Evolutionary conservation across 768 basidiomycete species (phyloP), one percentile per base, ranked within the genome.

Genomic region (Antrodiella citrinella): DNA sequence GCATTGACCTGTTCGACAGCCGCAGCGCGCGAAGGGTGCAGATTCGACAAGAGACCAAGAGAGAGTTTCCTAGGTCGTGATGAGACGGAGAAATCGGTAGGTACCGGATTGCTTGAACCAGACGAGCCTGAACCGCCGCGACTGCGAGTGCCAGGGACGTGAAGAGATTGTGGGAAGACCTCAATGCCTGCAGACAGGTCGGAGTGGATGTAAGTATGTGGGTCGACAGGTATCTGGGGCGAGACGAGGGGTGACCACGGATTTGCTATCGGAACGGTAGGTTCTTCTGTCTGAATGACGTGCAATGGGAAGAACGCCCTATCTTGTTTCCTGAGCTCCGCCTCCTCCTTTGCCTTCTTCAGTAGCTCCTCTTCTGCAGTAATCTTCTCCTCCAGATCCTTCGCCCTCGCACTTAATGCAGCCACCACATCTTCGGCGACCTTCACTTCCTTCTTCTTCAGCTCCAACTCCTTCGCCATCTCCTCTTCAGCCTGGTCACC

Each of bases 311-410:
- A 64, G 56, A 70, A 65, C 44, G 61, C 63, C 48, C 68, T 68
- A 47, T 70, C 71, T 47, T 76, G 70, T 61, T 66, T 75, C 51
- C 69, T 62, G 44, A 69, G 67, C 57, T 81, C 79, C 24, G 75
- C 79, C 46, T 73, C 76, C 55, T 82, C 81, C 57, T 78, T 80
- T 30, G 79, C 72, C n/a, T 65, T 62, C 54, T 67, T 72, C 50
- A 93, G 67, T 49, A 72, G 72, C 55, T 78, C 78, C 66, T 75
- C 81, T 65, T 82, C 80, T 51, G 76, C 72, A 25, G 76, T 72
- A 26, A 92, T 73, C 57, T 70, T 76, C 44, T 83, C 82, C 65
- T 93, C 90, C 50, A 92, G 67, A 58, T 85, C 86, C 54, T 80
- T 76, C 42, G 85, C 81, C 45, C 84, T 80, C 26, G 72, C 71